Base-by-base conservation (phyloP, 345 rosid genomes). In the Acer saccharum region DNA sequence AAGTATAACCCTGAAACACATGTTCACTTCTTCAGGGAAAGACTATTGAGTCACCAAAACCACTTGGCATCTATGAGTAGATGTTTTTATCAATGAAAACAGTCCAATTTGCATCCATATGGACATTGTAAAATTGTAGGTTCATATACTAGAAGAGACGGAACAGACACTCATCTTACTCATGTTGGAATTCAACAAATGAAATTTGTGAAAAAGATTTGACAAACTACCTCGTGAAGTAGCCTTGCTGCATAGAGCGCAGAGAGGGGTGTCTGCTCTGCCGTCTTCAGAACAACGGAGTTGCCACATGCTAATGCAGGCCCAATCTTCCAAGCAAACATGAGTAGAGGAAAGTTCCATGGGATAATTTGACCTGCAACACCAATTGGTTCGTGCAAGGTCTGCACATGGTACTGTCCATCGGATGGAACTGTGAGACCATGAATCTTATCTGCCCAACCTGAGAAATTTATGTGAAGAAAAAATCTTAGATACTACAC, bases 401-500 rank as follows among this genome's bases (percentile, higher is more conserved):
- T 91, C 71, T 95, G 98, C 68, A 95, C 90, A 73, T 89, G 96
- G 86, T 90, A 65, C 27, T 79, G 76, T 55, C 99, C 93, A 79
- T 93, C 99, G 64, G 89, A 91, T 63, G 89, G 97, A 80, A 86
- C 80, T 2, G 94, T 93, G 76, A 95, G 84, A 54, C 99, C 99
- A 66, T 93, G 99, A 71, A 93, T 95, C 89, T 95, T 95, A 77
- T 95, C 99, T 17, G 97, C 94, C 96, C 98, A 93, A 76, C 99
- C 99, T 95, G 79, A 75, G 54, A 75, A 83, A 71, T 46, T 66
- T 80, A 68, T 46, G 14, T 2, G 46, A 81, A 13, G 48, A 41
- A 27, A 39, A 41, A 2, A 43, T 25, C 52, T 72, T 23, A 61
- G 20, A 29, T 0, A 44, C 29, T 27, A 29, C 41, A 18, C 61